Conservation (phyloP, 306 rosid genomes). For the Elaeagnus macrophylla region DNA sequence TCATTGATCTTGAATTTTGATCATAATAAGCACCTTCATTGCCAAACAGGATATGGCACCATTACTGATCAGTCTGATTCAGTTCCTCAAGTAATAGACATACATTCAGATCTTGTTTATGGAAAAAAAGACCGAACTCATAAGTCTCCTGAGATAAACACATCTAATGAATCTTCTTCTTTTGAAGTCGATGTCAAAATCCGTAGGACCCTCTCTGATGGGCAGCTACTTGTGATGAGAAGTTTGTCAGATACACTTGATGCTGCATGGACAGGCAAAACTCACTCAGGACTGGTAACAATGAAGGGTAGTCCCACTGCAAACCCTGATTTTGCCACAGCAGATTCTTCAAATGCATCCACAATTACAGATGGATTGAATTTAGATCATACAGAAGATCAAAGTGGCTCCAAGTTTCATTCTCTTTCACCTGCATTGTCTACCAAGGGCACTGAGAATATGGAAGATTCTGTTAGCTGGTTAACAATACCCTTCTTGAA, state of each 20-base stretch:
- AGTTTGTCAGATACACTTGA: constrained; percentile 82
- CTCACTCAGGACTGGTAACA: constrained; percentile 31
- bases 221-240: constrained; percentile 42
- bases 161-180: constrained; percentile 23
- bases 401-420: constrained; percentile 28
- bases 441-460: constrained; percentile 33
- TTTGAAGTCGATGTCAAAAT: constrained; percentile 30
- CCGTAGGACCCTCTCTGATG: constrained; percentile 59
- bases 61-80: constrained; percentile 25
- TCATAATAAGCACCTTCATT: constrained; percentile 22
- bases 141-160: constrained; percentile 22
- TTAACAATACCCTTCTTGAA: constrained; percentile 61
- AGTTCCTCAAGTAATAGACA: constrained; percentile 26
- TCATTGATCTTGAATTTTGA: constrained; percentile 29
- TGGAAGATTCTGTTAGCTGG: constrained; percentile 64
- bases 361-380: constrained; percentile 16
- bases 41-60: constrained; percentile 27
- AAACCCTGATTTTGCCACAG: constrained; percentile 31
- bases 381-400: constrained; percentile 45
- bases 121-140: constrained; percentile 32
- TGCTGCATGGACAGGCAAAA: constrained; percentile 76
- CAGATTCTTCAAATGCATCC: constrained; percentile 33
- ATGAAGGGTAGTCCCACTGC: constrained; percentile 30
- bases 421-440: constrained; percentile 22
- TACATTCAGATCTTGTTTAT: constrained; percentile 12